Evolutionary conservation across 2,329 filamentous ascomycete species (phyloP).

Genomic region (Colletotrichum horii): DNA sequence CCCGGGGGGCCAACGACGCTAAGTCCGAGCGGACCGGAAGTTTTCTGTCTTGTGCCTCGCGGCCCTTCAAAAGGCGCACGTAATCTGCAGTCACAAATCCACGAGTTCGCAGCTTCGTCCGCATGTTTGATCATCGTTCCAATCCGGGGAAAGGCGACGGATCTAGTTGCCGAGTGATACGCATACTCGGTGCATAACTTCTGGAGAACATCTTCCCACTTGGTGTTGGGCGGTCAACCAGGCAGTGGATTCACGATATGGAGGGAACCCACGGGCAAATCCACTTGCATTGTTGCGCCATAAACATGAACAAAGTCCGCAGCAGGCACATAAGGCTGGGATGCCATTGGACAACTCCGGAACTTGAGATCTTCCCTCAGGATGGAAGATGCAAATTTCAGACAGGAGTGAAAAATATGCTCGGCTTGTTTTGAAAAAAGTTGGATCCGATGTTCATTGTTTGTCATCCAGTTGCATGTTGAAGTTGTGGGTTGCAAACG

Average conservation of each 20-base stretch:
- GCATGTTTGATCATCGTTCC: neutral
- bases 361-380: neutral
- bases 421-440: neutral
- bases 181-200: neutral
- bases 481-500: constrained; percentile 10
- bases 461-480: neutral
- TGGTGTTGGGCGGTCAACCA: neutral
- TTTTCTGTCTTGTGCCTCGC: neutral
- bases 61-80: neutral
- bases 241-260: neutral
- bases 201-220: neutral
- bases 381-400: neutral
- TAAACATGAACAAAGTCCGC: neutral
- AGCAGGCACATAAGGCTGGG: neutral
- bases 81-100: neutral
- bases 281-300: neutral
- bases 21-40: neutral
- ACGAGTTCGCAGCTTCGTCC: neutral
- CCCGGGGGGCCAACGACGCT: neutral
- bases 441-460: neutral
- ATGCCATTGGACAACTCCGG: neutral
- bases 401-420: neutral
- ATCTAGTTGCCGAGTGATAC: neutral
- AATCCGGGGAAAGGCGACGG: neutral
- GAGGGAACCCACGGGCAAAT: neutral